Evolutionary conservation across 768 basidiomycete genomes (phyloP).

Genomic region (Rhizopogon vulgaris): DNA sequence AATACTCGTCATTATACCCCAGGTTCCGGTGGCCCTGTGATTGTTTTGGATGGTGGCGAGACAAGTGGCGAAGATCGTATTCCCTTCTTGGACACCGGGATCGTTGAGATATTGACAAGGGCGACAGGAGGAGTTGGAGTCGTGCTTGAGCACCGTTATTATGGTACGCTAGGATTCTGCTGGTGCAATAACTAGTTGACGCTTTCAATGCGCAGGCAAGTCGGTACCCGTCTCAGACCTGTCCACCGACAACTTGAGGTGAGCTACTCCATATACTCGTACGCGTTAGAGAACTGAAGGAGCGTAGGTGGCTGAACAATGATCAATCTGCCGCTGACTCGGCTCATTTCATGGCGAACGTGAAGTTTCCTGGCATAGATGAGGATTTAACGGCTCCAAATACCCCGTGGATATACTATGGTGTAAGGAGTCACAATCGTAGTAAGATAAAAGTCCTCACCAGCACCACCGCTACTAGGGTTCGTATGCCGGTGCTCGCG

Average conservation of each 20-base stretch:
- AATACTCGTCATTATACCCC: conserved; percentile 75
- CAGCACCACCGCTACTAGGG: conserved; percentile 36
- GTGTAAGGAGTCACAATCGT: conserved; percentile 41
- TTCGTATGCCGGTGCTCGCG: conserved; percentile 89
- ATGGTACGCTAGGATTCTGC: conserved; percentile 42
- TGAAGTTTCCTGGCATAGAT: conserved; percentile 66
- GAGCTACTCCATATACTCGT: not conserved
- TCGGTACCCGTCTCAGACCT: conserved; percentile 75
- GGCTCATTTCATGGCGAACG: conserved; percentile 81
- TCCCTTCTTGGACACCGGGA: conserved; percentile 62
- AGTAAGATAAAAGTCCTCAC: not conserved
- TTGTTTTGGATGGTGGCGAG: conserved; percentile 91
- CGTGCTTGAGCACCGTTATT: conserved; percentile 91
- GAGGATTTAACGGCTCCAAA: conserved; percentile 66
- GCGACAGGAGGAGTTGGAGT: conserved; percentile 86
- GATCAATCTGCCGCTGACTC: conserved; percentile 87
- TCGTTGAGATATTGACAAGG: conserved; percentile 78
- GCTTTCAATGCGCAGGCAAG: conserved; percentile 36
- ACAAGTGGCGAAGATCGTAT: conserved; percentile 70
- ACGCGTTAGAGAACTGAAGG: not conserved
- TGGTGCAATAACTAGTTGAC: not conserved
- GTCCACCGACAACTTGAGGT: conserved; percentile 79
- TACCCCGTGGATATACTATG: conserved; percentile 91
- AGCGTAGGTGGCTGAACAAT: conserved; percentile 76
- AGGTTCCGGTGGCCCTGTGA: conserved; percentile 71